Percentiles rank a stretch among this genome's conserved stretches.
Evolutionary conservation across 345 rosid genomes (phyloP).

Genomic region (Aethionema arabicum): DNA sequence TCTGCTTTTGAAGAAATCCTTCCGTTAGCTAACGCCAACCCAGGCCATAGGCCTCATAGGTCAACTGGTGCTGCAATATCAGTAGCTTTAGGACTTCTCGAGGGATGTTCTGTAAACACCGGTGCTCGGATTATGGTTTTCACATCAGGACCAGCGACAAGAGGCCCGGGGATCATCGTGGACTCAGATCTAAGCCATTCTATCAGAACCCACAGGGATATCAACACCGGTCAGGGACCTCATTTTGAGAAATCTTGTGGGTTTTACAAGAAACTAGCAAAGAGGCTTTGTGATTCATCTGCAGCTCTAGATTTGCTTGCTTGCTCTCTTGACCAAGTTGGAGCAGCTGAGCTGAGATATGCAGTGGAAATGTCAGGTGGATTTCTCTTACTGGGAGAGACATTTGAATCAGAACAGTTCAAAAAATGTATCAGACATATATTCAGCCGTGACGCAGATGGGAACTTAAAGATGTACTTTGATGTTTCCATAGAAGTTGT

Average conservation of each 20-base stretch:
- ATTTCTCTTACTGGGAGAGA: conserved; percentile 81
- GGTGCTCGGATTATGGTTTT: conserved; percentile 90
- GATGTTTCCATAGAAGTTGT: conserved; percentile 88
- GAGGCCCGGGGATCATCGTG: conserved; percentile 86
- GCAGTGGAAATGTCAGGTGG: conserved; percentile 91
- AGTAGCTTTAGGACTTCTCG: conserved; percentile 72
- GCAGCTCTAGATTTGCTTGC: conserved; percentile 83
- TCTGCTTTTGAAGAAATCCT: conserved; percentile 76
- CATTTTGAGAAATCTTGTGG: conserved; percentile 52
- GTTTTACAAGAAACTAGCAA: conserved; percentile 62
- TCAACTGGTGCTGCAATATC: conserved; percentile 85
- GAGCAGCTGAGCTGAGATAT: conserved; percentile 74
- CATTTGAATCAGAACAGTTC: conserved; percentile 75
- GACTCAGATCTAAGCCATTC: conserved; percentile 54
- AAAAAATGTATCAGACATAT: conserved; percentile 74
- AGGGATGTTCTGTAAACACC: conserved; percentile 59
- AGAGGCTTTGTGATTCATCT: conserved; percentile 64
- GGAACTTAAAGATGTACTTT: conserved; percentile 74
- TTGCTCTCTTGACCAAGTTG: conserved; percentile 94
- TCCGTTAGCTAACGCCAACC: conserved; percentile 36
- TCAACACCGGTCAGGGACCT: conserved; percentile 61
- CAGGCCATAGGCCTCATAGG: conserved; percentile 78
- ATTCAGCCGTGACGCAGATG: conserved; percentile 63
- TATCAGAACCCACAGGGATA: conserved; percentile 85
- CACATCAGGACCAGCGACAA: conserved; percentile 90